These are phyloP conservation scores for Dendrocalamus sinicus DNA, from an alignment of 176 grass and related monocot species.

Conservation along the genomic window DNA sequence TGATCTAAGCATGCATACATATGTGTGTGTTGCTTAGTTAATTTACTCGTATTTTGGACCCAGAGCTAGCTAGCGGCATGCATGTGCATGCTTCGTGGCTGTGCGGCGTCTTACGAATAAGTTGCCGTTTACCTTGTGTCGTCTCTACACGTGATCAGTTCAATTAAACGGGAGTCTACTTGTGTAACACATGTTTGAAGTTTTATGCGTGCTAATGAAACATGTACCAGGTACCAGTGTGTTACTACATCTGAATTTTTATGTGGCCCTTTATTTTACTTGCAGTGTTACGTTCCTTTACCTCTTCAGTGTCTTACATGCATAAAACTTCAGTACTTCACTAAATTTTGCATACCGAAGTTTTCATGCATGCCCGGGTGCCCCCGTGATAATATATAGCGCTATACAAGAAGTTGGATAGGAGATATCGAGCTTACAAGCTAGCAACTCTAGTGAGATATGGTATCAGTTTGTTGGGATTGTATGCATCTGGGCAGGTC, in stretches of 20 bases:
- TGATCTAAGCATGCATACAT: not conserved
- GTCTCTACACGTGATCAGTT: not conserved
- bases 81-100: not conserved
- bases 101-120: not conserved
- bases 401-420: too few relatives aligned
- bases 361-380: not conserved
- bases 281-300: not conserved
- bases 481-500: too few relatives aligned
- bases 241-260: too few relatives aligned
- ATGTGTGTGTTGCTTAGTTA: too few relatives aligned
- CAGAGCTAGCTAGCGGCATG: too few relatives aligned
- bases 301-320: not conserved
- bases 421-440: too few relatives aligned
- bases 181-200: not conserved
- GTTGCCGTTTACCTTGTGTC: not conserved
- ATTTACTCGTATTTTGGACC: too few relatives aligned
- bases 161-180: not conserved
- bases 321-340: not conserved
- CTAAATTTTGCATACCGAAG: not conserved
- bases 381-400: too few relatives aligned
- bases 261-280: not conserved
- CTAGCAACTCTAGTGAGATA: too few relatives aligned
- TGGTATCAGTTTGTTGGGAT: too few relatives aligned
- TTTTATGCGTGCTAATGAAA: not conserved
- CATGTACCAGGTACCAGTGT: too few relatives aligned